phyloP scores from a whole-genome alignment of 2,329 filamentous ascomycete genomes.

The Xylariaceae sp. region DNA sequence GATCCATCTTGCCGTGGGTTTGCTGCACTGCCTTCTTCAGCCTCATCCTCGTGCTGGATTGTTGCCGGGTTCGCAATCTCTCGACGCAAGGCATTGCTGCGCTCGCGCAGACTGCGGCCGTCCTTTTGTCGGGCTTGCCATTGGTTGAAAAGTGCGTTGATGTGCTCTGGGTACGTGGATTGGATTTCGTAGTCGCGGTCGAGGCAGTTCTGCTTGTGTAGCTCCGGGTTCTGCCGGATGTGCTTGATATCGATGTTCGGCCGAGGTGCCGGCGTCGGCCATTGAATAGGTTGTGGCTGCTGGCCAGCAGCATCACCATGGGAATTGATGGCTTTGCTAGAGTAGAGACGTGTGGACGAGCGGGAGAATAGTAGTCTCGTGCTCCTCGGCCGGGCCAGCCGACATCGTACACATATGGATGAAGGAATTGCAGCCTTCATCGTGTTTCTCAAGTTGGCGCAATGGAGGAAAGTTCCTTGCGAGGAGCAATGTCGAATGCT shows the following conservation, averaged over 20 bases:
- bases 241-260: constrained; percentile 78
- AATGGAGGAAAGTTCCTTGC: neutral
- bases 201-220: constrained; percentile 78
- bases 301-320: constrained; percentile 5
- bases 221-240: constrained; percentile 77
- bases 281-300: constrained; percentile 26
- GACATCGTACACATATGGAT: constrained; percentile 30
- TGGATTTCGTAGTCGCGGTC: constrained; percentile 74
- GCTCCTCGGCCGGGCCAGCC: constrained; percentile 19
- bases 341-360: constrained; percentile 20
- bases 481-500: neutral
- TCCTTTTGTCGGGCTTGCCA: constrained; percentile 59
- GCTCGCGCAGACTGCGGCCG: constrained; percentile 58
- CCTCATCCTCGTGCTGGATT: constrained; percentile 43
- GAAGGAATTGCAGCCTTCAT: constrained; percentile 24
- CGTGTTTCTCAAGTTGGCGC: constrained; percentile 1
- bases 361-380: constrained; percentile 21
- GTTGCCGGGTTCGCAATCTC: constrained; percentile 50
- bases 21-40: constrained; percentile 26
- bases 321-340: constrained; percentile 7
- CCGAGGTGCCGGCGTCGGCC: constrained; percentile 72
- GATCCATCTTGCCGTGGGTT: neutral
- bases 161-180: constrained; percentile 51
- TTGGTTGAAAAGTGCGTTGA: constrained; percentile 52
- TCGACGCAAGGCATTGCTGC: constrained; percentile 60